Evolutionary conservation across 2,329 filamentous ascomycete genomes (phyloP), one percentile per base, ranked within the genome.

Genomic region (Aureobasidium melanogenum): DNA sequence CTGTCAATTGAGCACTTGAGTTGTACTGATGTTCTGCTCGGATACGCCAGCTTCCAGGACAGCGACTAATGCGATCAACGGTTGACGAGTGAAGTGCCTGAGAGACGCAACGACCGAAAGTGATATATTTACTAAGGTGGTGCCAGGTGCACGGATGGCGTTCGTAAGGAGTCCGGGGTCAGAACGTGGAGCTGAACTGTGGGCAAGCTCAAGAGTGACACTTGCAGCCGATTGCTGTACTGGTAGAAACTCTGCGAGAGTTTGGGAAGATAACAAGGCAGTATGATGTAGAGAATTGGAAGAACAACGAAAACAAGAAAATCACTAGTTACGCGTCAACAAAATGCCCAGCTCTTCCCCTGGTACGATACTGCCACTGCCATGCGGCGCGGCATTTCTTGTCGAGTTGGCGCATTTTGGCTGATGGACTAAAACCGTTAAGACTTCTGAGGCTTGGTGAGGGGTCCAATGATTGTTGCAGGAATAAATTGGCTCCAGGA

Each of bases 331-430:
- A 51, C 19, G 48, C n/a, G 32, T 32, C 30, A 32, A 51, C 19
- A 54, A 47, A 8, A 47, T 47, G 30, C 52, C 52, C 52, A 47
- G 41, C 30, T 19, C 24, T 17, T 36, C n/a, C 54, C 43, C 41
- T 57, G 34, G 30, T n/a, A 39, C 44, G 17, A 50, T 39, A 48
- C 32, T 50, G 44, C 43, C 56, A 59, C 44, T 41, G 56, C 56
- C 56, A 59, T 59, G 56, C 56, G 38, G 32, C 56, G 56, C 56
- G 56, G 56, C 56, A 50, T 59, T 59, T 59, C 44, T 50, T 39
- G 56, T 59, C 44, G 43, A 39, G 39, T 50, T 59, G 56, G 56
- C 56, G 44, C 15, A n/a, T 19, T 48, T 34, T 59, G 56, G 56
- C 56, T 38, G 56, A 59, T 14, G 39, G 15, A 57, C 54, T 54